Evolutionary conservation across 2,329 filamentous ascomycete genomes (phyloP).

Genomic region (Dactylellina leptospora): DNA sequence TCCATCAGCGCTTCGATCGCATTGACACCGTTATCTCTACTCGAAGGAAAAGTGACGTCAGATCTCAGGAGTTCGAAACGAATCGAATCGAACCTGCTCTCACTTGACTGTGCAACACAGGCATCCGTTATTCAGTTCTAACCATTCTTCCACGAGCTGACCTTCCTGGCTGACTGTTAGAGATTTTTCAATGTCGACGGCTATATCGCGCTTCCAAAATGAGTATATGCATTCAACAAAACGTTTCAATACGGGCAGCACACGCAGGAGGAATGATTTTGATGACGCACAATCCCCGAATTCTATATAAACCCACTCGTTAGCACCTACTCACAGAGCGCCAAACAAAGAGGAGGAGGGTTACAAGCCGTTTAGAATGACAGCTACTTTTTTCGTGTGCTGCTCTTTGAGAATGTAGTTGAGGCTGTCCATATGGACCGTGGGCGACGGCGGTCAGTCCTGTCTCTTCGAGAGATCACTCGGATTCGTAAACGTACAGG

Average conservation of each 20-base stretch:
- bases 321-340: neutral
- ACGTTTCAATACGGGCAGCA: conserved; percentile 12
- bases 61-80: neutral
- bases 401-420: conserved; percentile 96
- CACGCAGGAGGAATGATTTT: conserved; percentile 24
- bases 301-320: conserved; percentile 64
- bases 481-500: conserved; percentile 61
- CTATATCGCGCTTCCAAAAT: conserved; percentile 62
- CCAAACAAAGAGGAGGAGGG: neutral
- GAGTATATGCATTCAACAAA: conserved; percentile 28
- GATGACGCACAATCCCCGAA: conserved; percentile 76
- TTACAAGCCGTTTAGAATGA: conserved; percentile 84
- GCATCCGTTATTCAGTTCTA: conserved; percentile 91
- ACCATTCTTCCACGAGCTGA: conserved; percentile 88
- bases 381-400: conserved; percentile 97
- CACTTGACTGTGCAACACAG: conserved; percentile 97
- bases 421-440: conserved; percentile 60
- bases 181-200: conserved; percentile 93
- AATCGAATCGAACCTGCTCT: neutral
- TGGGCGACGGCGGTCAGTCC: neutral
- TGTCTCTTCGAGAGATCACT: neutral
- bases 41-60: conserved; percentile 36
- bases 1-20: conserved; percentile 97
- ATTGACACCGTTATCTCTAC: conserved; percentile 86
- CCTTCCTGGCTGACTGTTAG: conserved; percentile 87